Evolutionary conservation across 192 early-diverging fungal species (phyloP).

Genomic region (Powellomyces hirtus): DNA sequence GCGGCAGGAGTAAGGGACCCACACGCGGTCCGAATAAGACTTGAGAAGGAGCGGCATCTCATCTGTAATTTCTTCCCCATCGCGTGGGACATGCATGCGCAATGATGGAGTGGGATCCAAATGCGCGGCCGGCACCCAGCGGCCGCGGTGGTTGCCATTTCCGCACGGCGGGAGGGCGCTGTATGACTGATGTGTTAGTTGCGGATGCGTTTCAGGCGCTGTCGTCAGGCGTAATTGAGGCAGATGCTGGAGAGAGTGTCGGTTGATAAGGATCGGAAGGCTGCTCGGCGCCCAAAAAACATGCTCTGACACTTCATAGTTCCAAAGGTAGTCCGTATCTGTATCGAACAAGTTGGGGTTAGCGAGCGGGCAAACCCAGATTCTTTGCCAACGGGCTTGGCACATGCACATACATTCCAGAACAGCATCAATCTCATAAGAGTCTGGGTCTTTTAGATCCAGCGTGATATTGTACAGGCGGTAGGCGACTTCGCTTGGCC

Average conservation of each 20-base stretch:
- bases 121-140: not conserved
- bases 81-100: constrained; percentile 2
- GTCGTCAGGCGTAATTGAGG: not conserved
- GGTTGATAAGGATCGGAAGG: not conserved
- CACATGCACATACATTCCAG: not conserved
- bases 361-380: not conserved
- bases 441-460: not conserved
- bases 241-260: not conserved
- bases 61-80: not conserved
- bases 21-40: not conserved
- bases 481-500: not conserved
- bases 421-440: not conserved
- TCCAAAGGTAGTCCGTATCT: constrained; percentile 6
- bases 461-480: not conserved
- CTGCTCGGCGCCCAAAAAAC: not conserved
- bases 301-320: not conserved
- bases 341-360: not conserved
- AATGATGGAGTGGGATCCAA: not conserved
- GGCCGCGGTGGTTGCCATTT: not conserved
- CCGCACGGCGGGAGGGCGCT: not conserved
- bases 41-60: not conserved
- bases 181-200: not conserved
- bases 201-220: not conserved
- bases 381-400: not conserved
- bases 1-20: constrained; percentile 1